Conservation (phyloP, 169 alveolate genomes). For the Miamiensis avidus region DNA sequence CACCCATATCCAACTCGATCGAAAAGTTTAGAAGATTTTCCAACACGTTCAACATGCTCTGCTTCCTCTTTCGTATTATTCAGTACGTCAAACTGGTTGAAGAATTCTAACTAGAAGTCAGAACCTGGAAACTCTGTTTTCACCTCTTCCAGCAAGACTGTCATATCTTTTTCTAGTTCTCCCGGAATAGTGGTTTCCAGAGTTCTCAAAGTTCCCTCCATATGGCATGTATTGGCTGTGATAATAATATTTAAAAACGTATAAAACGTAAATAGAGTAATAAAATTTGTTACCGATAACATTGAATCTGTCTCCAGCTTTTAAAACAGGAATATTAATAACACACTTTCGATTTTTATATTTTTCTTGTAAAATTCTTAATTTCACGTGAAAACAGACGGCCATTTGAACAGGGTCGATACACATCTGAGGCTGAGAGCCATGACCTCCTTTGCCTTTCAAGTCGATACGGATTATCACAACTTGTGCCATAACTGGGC, state of each 20-base stretch:
- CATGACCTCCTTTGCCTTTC: slow-evolving; percentile 75
- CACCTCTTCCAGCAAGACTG: not conserved
- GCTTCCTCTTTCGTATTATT: slow-evolving; percentile 54
- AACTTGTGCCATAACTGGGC: slow-evolving; percentile 63
- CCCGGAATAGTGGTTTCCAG: slow-evolving; percentile 37
- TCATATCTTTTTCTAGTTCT: slow-evolving; percentile 24
- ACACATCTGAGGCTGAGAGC: slow-evolving; percentile 55
- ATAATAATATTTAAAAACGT: too few relatives aligned
- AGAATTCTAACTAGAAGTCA: slow-evolving; percentile 17
- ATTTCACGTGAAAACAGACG: slow-evolving; percentile 31
- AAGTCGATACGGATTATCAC: slow-evolving; percentile 38
- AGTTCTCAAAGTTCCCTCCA: slow-evolving; percentile 60
- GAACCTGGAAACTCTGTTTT: slow-evolving; percentile 40
- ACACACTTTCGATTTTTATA: slow-evolving; percentile 1
- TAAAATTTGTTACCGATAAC: too few relatives aligned
- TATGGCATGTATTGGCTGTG: slow-evolving; percentile 53
- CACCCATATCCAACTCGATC: slow-evolving; percentile 34
- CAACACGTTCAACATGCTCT: slow-evolving; percentile 43
- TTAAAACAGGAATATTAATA: slow-evolving; percentile 1
- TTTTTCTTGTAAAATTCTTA: slow-evolving; percentile 9
- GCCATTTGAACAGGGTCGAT: slow-evolving; percentile 61
- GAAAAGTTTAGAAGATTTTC: slow-evolving; percentile 47
- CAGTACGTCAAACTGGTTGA: slow-evolving; percentile 43
- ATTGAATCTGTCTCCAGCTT: slow-evolving; percentile 14
- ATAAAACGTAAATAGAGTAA: too few relatives aligned